phyloP scores from a whole-genome alignment of 2,329 filamentous ascomycete species.

The Sphaerostilbella broomeana region DNA sequence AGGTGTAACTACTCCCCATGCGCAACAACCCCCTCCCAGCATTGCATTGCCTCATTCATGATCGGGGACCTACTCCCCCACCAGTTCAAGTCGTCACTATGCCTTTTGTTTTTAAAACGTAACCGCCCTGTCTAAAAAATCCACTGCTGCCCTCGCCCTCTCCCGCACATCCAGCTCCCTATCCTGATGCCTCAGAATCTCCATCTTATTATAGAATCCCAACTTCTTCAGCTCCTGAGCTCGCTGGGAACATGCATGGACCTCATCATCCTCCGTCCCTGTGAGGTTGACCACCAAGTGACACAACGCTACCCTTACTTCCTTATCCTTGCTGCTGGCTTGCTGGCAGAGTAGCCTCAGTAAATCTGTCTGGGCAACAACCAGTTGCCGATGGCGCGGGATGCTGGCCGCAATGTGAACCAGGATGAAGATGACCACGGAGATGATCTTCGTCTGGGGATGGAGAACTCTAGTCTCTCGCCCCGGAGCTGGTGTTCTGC shows the following conservation, averaged over 20 bases:
- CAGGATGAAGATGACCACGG: constrained; percentile 72
- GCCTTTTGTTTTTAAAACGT: constrained; percentile 17
- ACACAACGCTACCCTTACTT: constrained; percentile 71
- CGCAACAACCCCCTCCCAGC: neutral
- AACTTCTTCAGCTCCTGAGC: constrained; percentile 62
- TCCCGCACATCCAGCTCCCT: constrained; percentile 76
- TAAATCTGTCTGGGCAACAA: constrained; percentile 70
- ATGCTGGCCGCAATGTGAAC: constrained; percentile 82
- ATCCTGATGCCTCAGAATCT: constrained; percentile 57
- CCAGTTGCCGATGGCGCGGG: constrained; percentile 67
- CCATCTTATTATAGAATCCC: constrained; percentile 63
- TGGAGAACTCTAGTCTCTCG: constrained; percentile 46
- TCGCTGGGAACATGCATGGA: constrained; percentile 57
- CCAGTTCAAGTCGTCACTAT: too few species aligned
- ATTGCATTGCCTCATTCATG: neutral
- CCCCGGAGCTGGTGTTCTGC: constrained; percentile 29
- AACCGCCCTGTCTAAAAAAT: constrained; percentile 55
- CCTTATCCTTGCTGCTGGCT: constrained; percentile 63
- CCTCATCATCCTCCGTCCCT: constrained; percentile 72
- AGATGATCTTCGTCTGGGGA: constrained; percentile 63
- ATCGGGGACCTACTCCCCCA: too few species aligned
- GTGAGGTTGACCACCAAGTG: constrained; percentile 83
- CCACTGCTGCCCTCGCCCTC: constrained; percentile 70
- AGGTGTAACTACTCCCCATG: neutral
- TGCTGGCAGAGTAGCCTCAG: constrained; percentile 67